Percentiles rank a stretch among this genome's conserved stretches.
These are phyloP conservation scores for Sporormia fimetaria DNA, from an alignment of 495 filamentous ascomycete species.

Conservation along the genomic window DNA sequence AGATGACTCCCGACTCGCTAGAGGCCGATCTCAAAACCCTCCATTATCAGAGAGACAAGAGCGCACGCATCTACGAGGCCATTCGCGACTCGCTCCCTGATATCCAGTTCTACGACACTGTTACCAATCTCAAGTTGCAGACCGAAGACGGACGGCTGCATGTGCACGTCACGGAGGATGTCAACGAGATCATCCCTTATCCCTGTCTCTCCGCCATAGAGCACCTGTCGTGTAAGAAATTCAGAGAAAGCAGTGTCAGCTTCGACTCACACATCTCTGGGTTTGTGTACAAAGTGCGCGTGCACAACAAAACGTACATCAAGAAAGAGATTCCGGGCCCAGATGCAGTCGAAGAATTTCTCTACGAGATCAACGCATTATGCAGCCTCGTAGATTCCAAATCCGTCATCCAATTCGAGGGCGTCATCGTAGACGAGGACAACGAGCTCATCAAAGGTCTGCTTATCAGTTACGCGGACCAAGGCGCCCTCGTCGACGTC, in stretches of 20 bases:
- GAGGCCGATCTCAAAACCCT: slow-evolving; percentile 70
- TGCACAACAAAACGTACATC: slow-evolving; percentile 60
- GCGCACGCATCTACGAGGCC: slow-evolving; percentile 86
- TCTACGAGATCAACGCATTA: slow-evolving; percentile 95
- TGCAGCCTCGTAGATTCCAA: slow-evolving; percentile 58
- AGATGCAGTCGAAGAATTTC: slow-evolving; percentile 90
- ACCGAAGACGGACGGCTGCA: slow-evolving; percentile 83
- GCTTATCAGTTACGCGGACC: slow-evolving; percentile 77
- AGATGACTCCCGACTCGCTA: slow-evolving; percentile 66
- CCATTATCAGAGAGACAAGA: slow-evolving; percentile 85
- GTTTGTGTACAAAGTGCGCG: slow-evolving; percentile 88
- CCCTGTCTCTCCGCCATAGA: slow-evolving; percentile 62
- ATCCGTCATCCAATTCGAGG: slow-evolving; percentile 79
- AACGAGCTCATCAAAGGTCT: slow-evolving; percentile 72
- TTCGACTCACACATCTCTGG: slow-evolving; percentile 92
- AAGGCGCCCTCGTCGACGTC: slow-evolving; percentile 80
- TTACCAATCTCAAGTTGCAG: slow-evolving; percentile 91
- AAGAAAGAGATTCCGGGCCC: slow-evolving; percentile 98
- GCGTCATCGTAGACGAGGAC: slow-evolving; percentile 75
- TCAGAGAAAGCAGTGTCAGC: slow-evolving; percentile 60
- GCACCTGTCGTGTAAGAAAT: slow-evolving; percentile 57
- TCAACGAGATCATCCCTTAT: slow-evolving; percentile 88
- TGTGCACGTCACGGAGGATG: slow-evolving; percentile 96
- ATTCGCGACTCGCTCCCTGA: slow-evolving; percentile 83
- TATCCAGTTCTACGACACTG: slow-evolving; percentile 90